Evolutionary conservation across 768 basidiomycete species (phyloP), one percentile per base, ranked within the genome.

Genomic region (Phlebiopsis gigantea): DNA sequence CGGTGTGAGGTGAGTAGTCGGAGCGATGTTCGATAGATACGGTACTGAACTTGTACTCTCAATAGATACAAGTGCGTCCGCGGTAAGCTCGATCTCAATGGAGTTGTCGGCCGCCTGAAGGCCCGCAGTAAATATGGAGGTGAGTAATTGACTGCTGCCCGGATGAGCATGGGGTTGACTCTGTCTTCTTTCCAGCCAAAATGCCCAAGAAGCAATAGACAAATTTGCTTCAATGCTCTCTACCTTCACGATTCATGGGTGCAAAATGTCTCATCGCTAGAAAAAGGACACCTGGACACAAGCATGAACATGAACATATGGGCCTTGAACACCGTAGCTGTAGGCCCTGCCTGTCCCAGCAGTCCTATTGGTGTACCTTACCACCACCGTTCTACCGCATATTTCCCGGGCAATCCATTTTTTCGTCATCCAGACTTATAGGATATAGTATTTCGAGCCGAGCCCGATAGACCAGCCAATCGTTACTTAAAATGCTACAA

Each of bases 1-100:
- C 34, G 95, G 97, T 81, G 91, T 98, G 26, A 85, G 90, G 97
- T 97, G 49, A 15, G 46, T 30, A 15, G 10, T n/a, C 17, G 17
- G 25, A 17, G 29, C n/a, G n/a, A n/a, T n/a, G n/a, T n/a, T n/a
- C n/a, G n/a, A n/a, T n/a, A n/a, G n/a, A n/a, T n/a, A n/a, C n/a
- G 48, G 34, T 4, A 10, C 15, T 28, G 2, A 39, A 41, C 19
- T 24, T 21, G 5, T 29, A 14, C 9, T 55, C n/a, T 30, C 57
- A n/a, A 41, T 64, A 98, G 96, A 68, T 98, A 98, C 75, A 98
- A 98, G 71, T 73, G 98, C 55, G 88, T 98, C 7, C 83, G 97
- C 65, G 97, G 97, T 31, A 88, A 93, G 30, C 71, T 94, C 41
- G 96, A 99, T 75, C 85, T 96, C 57, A 85, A 85, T 54, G 93